Percentiles rank a stretch among this genome's conserved stretches.
Evolutionary conservation across 2,329 filamentous ascomycete species (phyloP).

Genomic region (Claviceps monticola): DNA sequence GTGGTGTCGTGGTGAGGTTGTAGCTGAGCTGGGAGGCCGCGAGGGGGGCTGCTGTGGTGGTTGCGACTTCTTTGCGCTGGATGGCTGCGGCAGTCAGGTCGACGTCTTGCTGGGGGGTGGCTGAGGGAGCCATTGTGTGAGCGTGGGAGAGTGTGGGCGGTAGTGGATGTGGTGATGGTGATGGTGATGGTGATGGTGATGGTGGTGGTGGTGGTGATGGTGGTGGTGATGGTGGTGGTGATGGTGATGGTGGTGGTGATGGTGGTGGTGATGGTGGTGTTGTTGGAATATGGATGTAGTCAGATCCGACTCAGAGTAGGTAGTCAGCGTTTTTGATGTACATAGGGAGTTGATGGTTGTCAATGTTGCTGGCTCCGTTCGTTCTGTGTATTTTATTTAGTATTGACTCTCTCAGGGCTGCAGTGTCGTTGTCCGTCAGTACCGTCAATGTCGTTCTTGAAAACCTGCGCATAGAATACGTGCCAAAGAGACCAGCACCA

Average conservation of each 20-base stretch:
- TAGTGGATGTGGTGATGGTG: background rate
- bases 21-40: constrained; percentile 49
- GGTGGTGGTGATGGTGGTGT: background rate
- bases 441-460: no score
- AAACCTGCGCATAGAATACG: no score
- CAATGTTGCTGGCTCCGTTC: no score
- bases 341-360: no score
- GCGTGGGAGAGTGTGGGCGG: background rate
- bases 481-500: no score
- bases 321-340: no score
- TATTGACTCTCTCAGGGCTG: no score
- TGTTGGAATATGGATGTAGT: no score
- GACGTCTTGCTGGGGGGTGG: constrained; percentile 30
- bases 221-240: background rate
- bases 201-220: no score
- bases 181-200: background rate
- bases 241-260: background rate
- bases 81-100: constrained; percentile 39
- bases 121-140: constrained; percentile 31
- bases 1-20: constrained; percentile 35
- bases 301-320: no score
- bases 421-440: no score
- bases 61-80: constrained; percentile 32
- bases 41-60: constrained; percentile 40
- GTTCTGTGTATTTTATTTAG: no score